Evolutionary conservation across 2,329 filamentous ascomycete genomes (phyloP).

Genomic region (Xylaria sp.): DNA sequence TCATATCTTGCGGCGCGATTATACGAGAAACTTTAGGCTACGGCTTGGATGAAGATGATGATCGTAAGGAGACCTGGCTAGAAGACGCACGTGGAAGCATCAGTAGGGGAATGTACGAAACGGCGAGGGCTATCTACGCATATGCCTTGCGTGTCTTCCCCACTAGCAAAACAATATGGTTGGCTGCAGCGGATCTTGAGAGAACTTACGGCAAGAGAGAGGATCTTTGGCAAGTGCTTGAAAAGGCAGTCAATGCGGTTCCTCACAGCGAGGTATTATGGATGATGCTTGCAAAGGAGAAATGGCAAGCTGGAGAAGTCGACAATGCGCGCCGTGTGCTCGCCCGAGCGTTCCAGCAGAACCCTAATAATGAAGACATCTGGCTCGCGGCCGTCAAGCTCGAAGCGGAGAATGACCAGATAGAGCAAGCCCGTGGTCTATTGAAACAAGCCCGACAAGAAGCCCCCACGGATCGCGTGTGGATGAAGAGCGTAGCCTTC

Average conservation of each 20-base stretch:
- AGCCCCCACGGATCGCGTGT: constrained; percentile 94
- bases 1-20: constrained; percentile 87
- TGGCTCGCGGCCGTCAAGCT: constrained; percentile 97
- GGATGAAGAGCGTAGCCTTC: constrained; percentile 95
- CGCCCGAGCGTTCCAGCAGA: constrained; percentile 90
- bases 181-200: constrained; percentile 90
- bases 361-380: constrained; percentile 97
- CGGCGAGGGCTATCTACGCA: constrained; percentile 91
- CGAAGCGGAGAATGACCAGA: constrained; percentile 88
- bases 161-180: constrained; percentile 88
- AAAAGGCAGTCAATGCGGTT: constrained; percentile 93
- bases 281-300: constrained; percentile 96
- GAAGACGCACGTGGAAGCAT: constrained; percentile 90
- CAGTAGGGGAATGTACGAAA: constrained; percentile 84
- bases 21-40: constrained; percentile 93
- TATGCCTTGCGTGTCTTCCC: constrained; percentile 91
- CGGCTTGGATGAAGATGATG: constrained; percentile 94
- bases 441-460: constrained; percentile 85
- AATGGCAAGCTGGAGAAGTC: constrained; percentile 88
- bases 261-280: constrained; percentile 91
- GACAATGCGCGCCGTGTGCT: constrained; percentile 88
- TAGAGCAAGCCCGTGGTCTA: constrained; percentile 82
- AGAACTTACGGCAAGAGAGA: constrained; percentile 88
- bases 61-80: constrained; percentile 94
- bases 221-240: constrained; percentile 83